phyloP scores from a whole-genome alignment of 768 basidiomycete species.

The Pisolithus marmoratus region DNA sequence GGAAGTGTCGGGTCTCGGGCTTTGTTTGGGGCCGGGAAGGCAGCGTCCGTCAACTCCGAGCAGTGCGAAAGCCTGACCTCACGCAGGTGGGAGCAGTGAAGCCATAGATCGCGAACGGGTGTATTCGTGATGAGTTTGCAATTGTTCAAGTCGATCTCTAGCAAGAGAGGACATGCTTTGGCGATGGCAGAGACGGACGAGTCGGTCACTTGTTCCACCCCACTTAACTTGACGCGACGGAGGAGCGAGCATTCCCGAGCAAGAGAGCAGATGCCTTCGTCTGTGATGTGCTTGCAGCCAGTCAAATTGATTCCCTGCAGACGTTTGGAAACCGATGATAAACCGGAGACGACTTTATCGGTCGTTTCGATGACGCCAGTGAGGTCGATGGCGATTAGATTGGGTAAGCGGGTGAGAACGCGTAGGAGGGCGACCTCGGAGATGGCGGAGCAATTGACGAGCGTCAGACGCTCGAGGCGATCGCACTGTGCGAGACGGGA shows the following conservation, averaged over 20 bases:
- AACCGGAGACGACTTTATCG: slow-evolving; percentile 63
- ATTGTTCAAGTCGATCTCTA: slow-evolving; percentile 91
- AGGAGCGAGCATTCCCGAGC: slow-evolving; percentile 71
- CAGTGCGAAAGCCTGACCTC: slow-evolving; percentile 87
- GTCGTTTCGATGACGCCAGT: slow-evolving; percentile 64
- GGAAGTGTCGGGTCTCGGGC: slow-evolving; percentile 37
- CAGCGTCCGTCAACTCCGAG: slow-evolving; percentile 69
- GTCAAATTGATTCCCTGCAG: slow-evolving; percentile 91
- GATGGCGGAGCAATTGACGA: slow-evolving; percentile 71
- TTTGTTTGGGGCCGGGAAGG: slow-evolving; percentile 71
- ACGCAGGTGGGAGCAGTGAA: slow-evolving; percentile 73
- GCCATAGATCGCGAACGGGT: slow-evolving; percentile 81
- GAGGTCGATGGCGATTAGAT: slow-evolving; percentile 82
- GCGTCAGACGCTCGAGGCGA: slow-evolving; percentile 82
- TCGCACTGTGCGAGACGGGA: slow-evolving; percentile 66
- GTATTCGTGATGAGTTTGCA: slow-evolving; percentile 74
- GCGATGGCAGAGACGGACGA: slow-evolving; percentile 70
- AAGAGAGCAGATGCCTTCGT: slow-evolving; percentile 69
- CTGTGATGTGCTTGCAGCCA: slow-evolving; percentile 76
- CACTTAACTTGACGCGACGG: slow-evolving; percentile 85
- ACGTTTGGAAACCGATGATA: slow-evolving; percentile 64
- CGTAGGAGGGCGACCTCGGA: slow-evolving; percentile 56
- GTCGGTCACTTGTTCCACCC: slow-evolving; percentile 72
- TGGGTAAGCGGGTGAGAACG: slow-evolving; percentile 65
- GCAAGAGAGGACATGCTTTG: slow-evolving; percentile 72